Evolutionary conservation across 2,329 filamentous ascomycete genomes (phyloP).

Genomic region (Aureobasidium leucospermi): DNA sequence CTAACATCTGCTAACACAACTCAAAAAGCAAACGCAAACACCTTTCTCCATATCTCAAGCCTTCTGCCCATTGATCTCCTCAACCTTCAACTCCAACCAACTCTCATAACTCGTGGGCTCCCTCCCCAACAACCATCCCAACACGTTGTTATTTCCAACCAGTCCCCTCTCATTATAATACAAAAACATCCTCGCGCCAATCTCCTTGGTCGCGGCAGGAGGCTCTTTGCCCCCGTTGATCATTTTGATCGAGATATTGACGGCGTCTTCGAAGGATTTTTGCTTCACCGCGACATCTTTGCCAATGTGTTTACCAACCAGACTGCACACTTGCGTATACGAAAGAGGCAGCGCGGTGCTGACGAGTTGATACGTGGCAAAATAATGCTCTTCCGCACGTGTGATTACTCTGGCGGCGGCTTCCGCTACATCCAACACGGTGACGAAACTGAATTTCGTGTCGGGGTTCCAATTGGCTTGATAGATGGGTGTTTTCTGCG

Average conservation of each 20-base stretch:
- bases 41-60: not conserved
- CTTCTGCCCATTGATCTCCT: not conserved
- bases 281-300: constrained; percentile 22
- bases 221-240: constrained; percentile 13
- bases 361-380: constrained; percentile 24
- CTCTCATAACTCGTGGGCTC: constrained; percentile 15
- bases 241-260: constrained; percentile 16
- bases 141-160: constrained; percentile 19
- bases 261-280: constrained; percentile 18
- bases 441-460: constrained; percentile 23
- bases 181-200: constrained; percentile 17
- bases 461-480: constrained; percentile 19
- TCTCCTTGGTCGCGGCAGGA: constrained; percentile 9
- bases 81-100: constrained; percentile 15
- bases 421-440: constrained; percentile 23
- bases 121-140: constrained; percentile 19
- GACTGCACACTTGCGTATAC: constrained; percentile 19
- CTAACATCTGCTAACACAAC: no score
- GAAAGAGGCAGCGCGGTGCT: constrained; percentile 17
- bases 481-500: constrained; percentile 21
- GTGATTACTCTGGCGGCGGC: constrained; percentile 21
- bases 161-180: constrained; percentile 20
- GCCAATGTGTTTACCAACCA: constrained; percentile 20
- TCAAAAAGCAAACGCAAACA: not conserved
- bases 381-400: constrained; percentile 24